Evolutionary conservation across 805 yeast species (phyloP).

Genomic region (Spathaspora boniae): DNA sequence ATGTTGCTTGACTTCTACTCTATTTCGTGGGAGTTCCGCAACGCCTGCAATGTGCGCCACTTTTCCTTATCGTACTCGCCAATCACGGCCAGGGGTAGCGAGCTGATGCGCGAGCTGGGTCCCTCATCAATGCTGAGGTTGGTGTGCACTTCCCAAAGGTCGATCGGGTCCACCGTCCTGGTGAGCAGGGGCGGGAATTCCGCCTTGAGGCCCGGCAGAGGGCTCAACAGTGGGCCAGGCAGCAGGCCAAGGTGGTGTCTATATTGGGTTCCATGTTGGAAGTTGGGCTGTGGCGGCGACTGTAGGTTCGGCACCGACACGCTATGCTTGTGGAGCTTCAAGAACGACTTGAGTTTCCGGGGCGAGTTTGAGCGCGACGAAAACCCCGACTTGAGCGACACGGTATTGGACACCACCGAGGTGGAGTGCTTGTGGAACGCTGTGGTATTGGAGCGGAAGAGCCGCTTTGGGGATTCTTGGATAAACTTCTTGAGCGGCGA

Average conservation of each 20-base stretch:
- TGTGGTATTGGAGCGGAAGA: constrained; percentile 12
- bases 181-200: constrained; percentile 1
- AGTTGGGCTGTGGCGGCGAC: constrained; percentile 3
- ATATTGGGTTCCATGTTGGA: neutral
- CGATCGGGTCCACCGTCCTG: constrained; percentile 7
- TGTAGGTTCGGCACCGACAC: constrained; percentile 6
- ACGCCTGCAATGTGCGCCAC: constrained; percentile 51
- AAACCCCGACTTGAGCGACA: constrained; percentile 1
- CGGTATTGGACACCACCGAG: constrained; percentile 3
- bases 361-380: constrained; percentile 30
- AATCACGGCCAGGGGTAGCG: constrained; percentile 53
- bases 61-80: constrained; percentile 67
- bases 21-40: constrained; percentile 12
- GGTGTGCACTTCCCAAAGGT: constrained; percentile 28
- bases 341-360: constrained; percentile 19
- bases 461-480: constrained; percentile 27
- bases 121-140: constrained; percentile 28
- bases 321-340: constrained; percentile 7
- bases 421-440: constrained; percentile 8
- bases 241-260: neutral
- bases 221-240: too few relatives aligned
- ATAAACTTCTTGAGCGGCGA: constrained; percentile 34
- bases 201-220: too few relatives aligned
- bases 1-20: neutral
- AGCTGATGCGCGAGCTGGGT: constrained; percentile 35